Evolutionary conservation across 1,139 yeast species (phyloP).

Genomic region (Geotrichum europaeum): DNA sequence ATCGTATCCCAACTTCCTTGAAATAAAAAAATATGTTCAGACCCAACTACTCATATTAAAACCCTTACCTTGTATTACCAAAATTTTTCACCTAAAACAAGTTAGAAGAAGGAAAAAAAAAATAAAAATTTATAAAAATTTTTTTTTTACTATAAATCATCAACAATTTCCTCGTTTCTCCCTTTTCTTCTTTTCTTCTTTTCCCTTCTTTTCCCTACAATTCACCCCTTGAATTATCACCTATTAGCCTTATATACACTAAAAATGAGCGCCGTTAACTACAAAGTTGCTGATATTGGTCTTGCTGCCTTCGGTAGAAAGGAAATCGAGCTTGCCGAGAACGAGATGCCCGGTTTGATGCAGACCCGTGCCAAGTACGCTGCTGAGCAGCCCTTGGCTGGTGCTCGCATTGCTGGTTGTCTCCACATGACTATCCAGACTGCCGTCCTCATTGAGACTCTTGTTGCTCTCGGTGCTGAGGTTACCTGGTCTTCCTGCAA

Average conservation of each 20-base stretch:
- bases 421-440: slow-evolving; percentile 99
- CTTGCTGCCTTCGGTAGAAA: slow-evolving; percentile 99
- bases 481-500: slow-evolving; percentile 99
- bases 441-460: slow-evolving; percentile 97
- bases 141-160: neutral
- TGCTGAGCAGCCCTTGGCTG: slow-evolving; percentile 88
- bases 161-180: neutral
- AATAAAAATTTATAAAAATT: neutral
- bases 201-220: slow-evolving; percentile 1
- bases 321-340: slow-evolving; percentile 98
- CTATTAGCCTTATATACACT: slow-evolving; percentile 3
- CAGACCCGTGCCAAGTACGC: slow-evolving; percentile 95
- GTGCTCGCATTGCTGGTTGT: slow-evolving; percentile 99
- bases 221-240: neutral
- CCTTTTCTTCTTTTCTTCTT: neutral
- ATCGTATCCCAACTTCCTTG: neutral
- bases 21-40: neutral
- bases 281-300: slow-evolving; percentile 97
- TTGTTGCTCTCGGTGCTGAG: slow-evolving; percentile 97
- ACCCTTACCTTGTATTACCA: neutral
- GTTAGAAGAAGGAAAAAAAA: neutral
- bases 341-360: slow-evolving; percentile 99
- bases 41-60: neutral
- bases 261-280: slow-evolving; percentile 43
- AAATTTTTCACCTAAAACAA: neutral